A percentile compares a stretch with the other conserved stretches of the same genome.
Evolutionary conservation across 257 asterid species (phyloP).

Genomic region (Lycium ferocissimum): DNA sequence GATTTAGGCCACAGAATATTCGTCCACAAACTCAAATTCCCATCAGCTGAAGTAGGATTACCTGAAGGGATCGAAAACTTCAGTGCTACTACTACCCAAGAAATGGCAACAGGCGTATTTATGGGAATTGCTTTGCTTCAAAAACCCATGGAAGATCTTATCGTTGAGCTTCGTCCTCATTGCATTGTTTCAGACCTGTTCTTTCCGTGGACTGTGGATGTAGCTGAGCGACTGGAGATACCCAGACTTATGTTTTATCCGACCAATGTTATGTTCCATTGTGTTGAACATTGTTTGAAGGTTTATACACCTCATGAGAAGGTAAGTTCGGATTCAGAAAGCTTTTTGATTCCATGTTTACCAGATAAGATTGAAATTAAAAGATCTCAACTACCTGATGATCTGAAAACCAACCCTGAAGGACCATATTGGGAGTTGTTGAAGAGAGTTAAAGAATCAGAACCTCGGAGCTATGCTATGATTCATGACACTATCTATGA

Average conservation of each 20-base stretch:
- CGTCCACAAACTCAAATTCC: constrained; percentile 35
- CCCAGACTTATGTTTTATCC: constrained; percentile 41
- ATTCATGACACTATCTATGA: constrained; percentile 35
- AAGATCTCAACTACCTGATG: constrained; percentile 35
- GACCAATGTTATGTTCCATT: constrained; percentile 30
- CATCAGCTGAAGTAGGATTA: constrained; percentile 39
- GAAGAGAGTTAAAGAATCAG: constrained; percentile 31
- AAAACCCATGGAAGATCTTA: constrained; percentile 28
- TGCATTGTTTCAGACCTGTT: constrained; percentile 43
- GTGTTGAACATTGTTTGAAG: constrained; percentile 32
- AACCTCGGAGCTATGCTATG: constrained; percentile 34
- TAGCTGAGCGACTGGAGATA: constrained; percentile 39
- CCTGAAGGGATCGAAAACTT: constrained; percentile 44
- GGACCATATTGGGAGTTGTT: background rate
- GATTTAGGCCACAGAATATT: constrained; percentile 34
- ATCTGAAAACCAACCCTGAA: background rate
- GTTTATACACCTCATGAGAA: constrained; percentile 34
- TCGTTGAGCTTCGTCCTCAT: constrained; percentile 28
- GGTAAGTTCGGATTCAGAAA: constrained; percentile 40
- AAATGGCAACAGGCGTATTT: constrained; percentile 23
- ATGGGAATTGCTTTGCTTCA: constrained; percentile 34
- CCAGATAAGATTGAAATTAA: constrained; percentile 39
- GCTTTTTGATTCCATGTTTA: constrained; percentile 40
- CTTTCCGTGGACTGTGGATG: constrained; percentile 45
- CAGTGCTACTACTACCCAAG: constrained; percentile 6